Evolutionary conservation across 176 grass and related monocot species (phyloP).

Genomic region (Carex myosuroides): DNA sequence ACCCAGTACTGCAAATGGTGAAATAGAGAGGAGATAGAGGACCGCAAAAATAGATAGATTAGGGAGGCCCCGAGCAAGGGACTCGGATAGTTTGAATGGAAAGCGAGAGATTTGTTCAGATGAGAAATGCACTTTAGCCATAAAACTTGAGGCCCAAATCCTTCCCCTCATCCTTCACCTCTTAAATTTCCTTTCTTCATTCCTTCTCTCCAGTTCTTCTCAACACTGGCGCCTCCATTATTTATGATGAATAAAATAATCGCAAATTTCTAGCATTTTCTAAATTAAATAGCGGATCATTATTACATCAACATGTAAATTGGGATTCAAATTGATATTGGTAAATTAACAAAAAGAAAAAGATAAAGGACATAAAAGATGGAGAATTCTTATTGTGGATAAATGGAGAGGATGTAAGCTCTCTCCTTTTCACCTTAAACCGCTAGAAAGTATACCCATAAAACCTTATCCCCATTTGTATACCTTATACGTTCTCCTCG

Average conservation of each 20-base stretch:
- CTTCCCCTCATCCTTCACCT: neutral
- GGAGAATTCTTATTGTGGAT: neutral
- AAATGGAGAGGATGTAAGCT: neutral
- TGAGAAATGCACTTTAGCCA: slow-evolving; percentile 20
- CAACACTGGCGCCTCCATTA: neutral
- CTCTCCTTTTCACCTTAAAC: slow-evolving; percentile 19
- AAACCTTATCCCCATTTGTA: slow-evolving; percentile 41
- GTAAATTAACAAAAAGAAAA: neutral
- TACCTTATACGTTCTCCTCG: slow-evolving; percentile 25
- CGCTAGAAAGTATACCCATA: slow-evolving; percentile 24
- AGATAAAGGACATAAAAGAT: neutral
- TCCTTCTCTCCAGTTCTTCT: neutral
- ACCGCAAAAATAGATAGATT: slow-evolving; percentile 18
- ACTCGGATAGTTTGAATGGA: slow-evolving; percentile 19
- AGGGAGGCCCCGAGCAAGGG: slow-evolving; percentile 9
- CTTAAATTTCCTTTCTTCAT: neutral
- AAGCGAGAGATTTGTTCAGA: slow-evolving; percentile 28
- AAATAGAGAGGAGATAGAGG: neutral
- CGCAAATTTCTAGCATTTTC: neutral
- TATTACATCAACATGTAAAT: neutral
- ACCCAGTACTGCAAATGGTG: neutral
- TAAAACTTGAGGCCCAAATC: slow-evolving; percentile 39
- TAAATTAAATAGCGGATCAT: neutral
- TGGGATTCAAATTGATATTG: neutral
- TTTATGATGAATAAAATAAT: neutral